These are phyloP conservation scores for Themeda triandra DNA, from an alignment of 176 grass and related monocot species.

Conservation along the genomic window DNA sequence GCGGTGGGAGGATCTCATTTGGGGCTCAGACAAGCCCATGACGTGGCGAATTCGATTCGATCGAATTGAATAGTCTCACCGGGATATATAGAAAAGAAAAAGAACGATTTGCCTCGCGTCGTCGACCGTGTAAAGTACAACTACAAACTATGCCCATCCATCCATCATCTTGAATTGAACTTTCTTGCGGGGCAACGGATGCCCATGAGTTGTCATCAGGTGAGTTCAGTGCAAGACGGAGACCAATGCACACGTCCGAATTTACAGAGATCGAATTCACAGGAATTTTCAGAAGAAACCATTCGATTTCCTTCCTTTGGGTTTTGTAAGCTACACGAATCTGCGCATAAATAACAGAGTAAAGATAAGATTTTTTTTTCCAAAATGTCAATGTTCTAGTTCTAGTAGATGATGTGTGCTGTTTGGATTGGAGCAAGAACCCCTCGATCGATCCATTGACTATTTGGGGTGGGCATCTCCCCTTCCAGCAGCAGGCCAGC, in stretches of 20 bases:
- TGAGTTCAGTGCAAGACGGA: too few species aligned
- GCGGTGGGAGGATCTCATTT: background rate
- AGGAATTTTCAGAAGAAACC: background rate
- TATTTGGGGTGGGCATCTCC: background rate
- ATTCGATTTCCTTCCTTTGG: background rate
- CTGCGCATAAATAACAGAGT: background rate
- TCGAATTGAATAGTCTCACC: background rate
- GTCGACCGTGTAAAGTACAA: background rate
- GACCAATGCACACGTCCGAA: background rate
- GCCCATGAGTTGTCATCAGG: background rate
- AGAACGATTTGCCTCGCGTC: background rate
- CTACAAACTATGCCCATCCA: background rate
- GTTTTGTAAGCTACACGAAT: background rate
- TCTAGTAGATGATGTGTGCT: background rate
- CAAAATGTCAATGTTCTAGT: background rate
- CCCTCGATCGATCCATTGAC: background rate
- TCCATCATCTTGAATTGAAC: background rate
- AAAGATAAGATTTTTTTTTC: background rate
- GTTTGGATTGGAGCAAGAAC: background rate
- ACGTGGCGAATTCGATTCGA: background rate
- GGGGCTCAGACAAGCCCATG: background rate
- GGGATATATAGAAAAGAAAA: background rate
- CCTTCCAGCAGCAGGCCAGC: background rate
- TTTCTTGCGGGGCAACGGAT: background rate
- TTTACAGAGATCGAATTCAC: too few species aligned